Evolutionary conservation across 1,284 basidiomycete species (phyloP), one percentile per base, ranked within the genome.

Genomic region (Ustilago trichophora): DNA sequence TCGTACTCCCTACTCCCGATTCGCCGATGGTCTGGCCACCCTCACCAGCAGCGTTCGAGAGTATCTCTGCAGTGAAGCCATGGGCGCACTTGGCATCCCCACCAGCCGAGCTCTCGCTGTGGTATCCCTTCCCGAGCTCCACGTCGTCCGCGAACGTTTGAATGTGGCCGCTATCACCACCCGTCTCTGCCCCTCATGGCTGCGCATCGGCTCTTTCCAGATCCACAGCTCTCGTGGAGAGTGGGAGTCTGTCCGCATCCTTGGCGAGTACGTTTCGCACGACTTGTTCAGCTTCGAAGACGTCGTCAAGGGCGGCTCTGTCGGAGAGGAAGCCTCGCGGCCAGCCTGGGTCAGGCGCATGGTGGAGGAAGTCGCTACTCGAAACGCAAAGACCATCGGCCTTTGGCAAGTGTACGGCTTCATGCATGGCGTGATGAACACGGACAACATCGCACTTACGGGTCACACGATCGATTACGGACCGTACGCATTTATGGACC

Each of bases 151-250:
- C 33, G 94, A 98, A 81, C 84, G 85, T n/a, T 79, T 86, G 9
- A 93, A 97, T 80, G 86, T 85, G 0, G 91, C 91, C 0, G 91
- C 89, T 48, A 84, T 98, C 41, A 86, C 91, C 15, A 90, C 91
- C 5, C 90, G 95, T 22, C 83, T 96, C 21, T 91, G 93, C 0
- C 90, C 92, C 0, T 91, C 90, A 2, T 98, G 97, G 85, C 84
- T 98, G 40, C 90, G 95, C 24, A 90, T 98, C 56, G 95, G 96
- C 26, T 90, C 87, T 60, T 96, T 96, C 75, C 90, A 97, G 80
- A 90, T 92, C 0, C 84, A 93, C 45, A 91, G 89, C 90, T 8
- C 82, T 49, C 80, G 47, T 55, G 51, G 45, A 73, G 46, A 84
- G 84, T 48, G 87, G 85, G 19, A 84, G 85, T 50, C 85, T 85